Percentiles rank a stretch among this genome's conserved stretches.
phyloP scores from a whole-genome alignment of 192 early-diverging fungal species.

The Rhizophagus sp. region DNA sequence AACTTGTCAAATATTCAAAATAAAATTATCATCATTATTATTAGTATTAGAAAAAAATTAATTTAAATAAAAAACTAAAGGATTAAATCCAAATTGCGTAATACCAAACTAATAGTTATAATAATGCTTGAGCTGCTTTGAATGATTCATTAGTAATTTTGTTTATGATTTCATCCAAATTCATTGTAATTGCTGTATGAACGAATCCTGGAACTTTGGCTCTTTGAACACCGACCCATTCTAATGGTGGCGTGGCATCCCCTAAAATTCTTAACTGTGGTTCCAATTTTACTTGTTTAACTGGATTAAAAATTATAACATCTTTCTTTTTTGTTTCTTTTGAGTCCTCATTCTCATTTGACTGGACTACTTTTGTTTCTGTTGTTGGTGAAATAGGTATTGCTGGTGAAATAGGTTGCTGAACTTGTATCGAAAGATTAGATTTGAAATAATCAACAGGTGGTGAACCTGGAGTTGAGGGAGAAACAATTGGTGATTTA shows the following conservation, averaged over 20 bases:
- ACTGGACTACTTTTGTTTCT: constrained; percentile 2
- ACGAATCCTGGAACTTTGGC: constrained; percentile 47
- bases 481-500: constrained; percentile 6
- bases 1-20: no score
- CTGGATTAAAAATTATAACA: constrained; percentile 22
- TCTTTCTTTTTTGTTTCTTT: constrained; percentile 2
- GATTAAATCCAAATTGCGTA: no score
- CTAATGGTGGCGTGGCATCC: constrained; percentile 55
- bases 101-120: not conserved
- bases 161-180: constrained; percentile 43
- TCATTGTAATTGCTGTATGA: constrained; percentile 45
- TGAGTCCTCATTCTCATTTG: not conserved
- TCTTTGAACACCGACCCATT: constrained; percentile 50
- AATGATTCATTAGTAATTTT: constrained; percentile 18
- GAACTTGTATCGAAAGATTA: not conserved
- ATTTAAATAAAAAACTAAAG: no score
- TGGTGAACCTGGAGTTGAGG: not conserved
- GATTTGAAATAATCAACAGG: not conserved
- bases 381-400: not conserved
- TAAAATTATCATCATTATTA: no score
- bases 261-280: constrained; percentile 51
- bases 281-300: constrained; percentile 42
- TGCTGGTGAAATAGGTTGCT: not conserved
- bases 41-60: no score
- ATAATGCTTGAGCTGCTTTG: constrained; percentile 15